Evolutionary conservation across 331 rosid genomes (phyloP), one percentile per base, ranked within the genome.

Genomic region (Spiraea crenata): DNA sequence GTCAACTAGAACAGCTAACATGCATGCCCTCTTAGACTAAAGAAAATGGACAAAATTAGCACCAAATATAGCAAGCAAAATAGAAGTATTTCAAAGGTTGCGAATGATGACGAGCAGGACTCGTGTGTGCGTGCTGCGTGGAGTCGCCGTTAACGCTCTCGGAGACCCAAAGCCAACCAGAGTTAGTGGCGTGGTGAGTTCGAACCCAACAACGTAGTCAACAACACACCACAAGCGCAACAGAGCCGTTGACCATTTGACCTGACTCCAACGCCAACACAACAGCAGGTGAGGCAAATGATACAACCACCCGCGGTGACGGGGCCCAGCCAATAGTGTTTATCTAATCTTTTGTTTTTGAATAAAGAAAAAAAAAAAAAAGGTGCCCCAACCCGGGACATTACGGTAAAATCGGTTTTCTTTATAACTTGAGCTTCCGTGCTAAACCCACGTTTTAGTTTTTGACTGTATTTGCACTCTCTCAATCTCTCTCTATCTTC

Each of bases 351-450:
- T 35, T 45, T 35, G 51, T 13, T 12, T 5, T 47, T 5, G n/a
- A 5, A 16, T 35, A 8, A 3, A 14, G 7, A 13, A 34, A 4
- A 7, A 9, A 17, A 14, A 57, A 74, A 67, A 76, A 57, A 34
- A 65, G 64, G 38, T 35, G 70, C 73, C 64, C 72, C 50, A 60
- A 62, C 47, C 63, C 57, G 83, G 98, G 96, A 77, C 64, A 83
- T 78, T 72, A 81, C 38, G 63, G 97, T 83, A 89, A 86, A 74
- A 62, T 46, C 67, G 0, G 6, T 19, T 57, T 85, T 2, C 95
- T 89, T 86, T 89, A 86, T 91, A 89, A 82, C 77, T 84, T 68
- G 50, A 62, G 72, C 76, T 77, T 63, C 81, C 84, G 83, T 79
- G 77, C 85, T 42, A 44, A 72, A 82, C 55, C 76, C 70, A 69